Evolutionary conservation across 2,329 filamentous ascomycete species (phyloP).

Genomic region (Teratosphaeria destructans): DNA sequence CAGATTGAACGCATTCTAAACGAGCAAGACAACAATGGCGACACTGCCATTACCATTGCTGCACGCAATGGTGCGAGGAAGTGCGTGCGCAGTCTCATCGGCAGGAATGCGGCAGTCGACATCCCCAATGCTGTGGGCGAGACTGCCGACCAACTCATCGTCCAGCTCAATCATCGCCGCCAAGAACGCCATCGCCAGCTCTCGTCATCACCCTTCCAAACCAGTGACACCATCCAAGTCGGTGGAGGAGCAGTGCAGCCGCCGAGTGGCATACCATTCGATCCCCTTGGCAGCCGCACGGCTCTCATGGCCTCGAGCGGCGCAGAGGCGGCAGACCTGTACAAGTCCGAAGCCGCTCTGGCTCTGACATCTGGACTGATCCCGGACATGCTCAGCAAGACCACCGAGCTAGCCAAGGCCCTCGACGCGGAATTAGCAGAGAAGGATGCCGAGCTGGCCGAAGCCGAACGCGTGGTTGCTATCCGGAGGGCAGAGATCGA

Average conservation of each 20-base stretch:
- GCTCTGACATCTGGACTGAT: constrained; percentile 54
- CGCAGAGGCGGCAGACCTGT: constrained; percentile 17
- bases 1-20: constrained; percentile 73
- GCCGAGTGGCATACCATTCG: constrained; percentile 15
- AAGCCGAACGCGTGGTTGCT: constrained; percentile 37
- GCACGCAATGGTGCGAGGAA: constrained; percentile 81
- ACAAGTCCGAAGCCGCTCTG: constrained; percentile 39
- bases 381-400: constrained; percentile 42
- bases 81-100: constrained; percentile 55
- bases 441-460: constrained; percentile 47
- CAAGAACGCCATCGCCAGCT: constrained; percentile 53
- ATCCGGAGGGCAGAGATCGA: constrained; percentile 60
- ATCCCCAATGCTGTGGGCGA: constrained; percentile 73
- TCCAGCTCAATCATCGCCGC: constrained; percentile 57
- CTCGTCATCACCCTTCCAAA: constrained; percentile 56
- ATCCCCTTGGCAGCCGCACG: constrained; percentile 14
- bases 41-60: constrained; percentile 81
- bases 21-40: constrained; percentile 72
- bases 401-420: constrained; percentile 32
- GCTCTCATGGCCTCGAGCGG: background rate
- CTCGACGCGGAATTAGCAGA: constrained; percentile 69
- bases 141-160: constrained; percentile 75
- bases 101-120: constrained; percentile 69
- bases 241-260: constrained; percentile 19
- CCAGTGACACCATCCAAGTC: constrained; percentile 5